These are phyloP conservation scores for Tetrastigma voinierianum DNA, from an alignment of 164 flowering plant genomes.

Conservation along the genomic window DNA sequence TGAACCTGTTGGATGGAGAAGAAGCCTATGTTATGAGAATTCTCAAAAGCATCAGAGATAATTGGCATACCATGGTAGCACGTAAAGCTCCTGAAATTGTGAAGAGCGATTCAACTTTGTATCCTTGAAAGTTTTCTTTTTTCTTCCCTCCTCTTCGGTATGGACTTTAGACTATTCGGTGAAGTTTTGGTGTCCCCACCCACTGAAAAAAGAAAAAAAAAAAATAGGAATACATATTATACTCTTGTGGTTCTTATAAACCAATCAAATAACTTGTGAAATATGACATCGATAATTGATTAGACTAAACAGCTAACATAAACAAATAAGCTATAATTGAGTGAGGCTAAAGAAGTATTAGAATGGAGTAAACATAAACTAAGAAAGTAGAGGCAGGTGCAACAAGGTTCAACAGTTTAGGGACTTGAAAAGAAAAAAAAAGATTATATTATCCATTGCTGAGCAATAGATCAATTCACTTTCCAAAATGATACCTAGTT, in stretches of 20 bases:
- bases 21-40: conserved; percentile 2
- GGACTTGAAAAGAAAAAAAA: neutral
- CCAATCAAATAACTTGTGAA: neutral
- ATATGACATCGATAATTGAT: neutral
- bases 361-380: too few relatives aligned
- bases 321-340: neutral
- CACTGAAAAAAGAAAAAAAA: conserved; percentile 43
- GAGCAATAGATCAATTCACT: neutral
- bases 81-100: conserved; percentile 81
- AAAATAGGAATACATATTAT: too few relatives aligned
- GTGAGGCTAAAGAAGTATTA: too few relatives aligned
- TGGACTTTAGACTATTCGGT: conserved; percentile 52
- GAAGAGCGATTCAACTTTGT: conserved; percentile 48
- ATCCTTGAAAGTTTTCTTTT: conserved; percentile 59
- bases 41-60: neutral
- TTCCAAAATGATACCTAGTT: neutral
- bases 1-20: conserved; percentile 55
- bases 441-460: neutral
- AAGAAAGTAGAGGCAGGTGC: neutral
- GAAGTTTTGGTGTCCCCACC: conserved; percentile 41
- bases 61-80: conserved; percentile 64
- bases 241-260: neutral
- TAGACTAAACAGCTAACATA: neutral
- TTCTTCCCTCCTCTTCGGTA: conserved; percentile 80
- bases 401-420: neutral